phyloP scores from a whole-genome alignment of 371 early-diverging fungal genomes.

The Fennellomyces sp. region DNA sequence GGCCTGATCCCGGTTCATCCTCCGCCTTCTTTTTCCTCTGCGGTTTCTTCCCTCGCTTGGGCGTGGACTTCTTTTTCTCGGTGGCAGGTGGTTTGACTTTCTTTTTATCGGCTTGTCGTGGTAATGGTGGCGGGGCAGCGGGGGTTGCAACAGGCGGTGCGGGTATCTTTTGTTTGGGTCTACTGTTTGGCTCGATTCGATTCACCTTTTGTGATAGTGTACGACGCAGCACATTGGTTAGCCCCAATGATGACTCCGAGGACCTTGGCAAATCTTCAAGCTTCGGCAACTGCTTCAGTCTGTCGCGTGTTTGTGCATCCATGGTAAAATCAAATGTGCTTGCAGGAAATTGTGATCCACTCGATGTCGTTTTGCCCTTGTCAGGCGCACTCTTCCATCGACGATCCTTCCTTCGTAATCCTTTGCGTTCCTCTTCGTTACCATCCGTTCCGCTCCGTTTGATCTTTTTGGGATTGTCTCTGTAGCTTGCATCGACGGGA shows the following conservation, averaged over 20 bases:
- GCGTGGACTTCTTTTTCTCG: too few species aligned
- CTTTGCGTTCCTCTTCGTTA: slow-evolving; percentile 6
- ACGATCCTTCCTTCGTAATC: slow-evolving; percentile 12
- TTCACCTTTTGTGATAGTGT: background rate
- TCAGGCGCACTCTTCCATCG: slow-evolving; percentile 14
- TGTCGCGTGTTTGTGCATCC: slow-evolving; percentile 9
- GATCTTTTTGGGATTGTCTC: slow-evolving; percentile 24
- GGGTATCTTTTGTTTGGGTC: too few species aligned
- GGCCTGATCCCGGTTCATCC: background rate
- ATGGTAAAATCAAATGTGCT: slow-evolving; percentile 18
- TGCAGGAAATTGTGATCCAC: slow-evolving; percentile 11
- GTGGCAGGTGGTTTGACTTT: background rate
- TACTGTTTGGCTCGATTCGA: background rate
- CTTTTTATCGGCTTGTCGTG: background rate
- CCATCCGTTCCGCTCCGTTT: slow-evolving; percentile 12
- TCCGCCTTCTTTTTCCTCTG: background rate
- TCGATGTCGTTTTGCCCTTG: slow-evolving; percentile 1
- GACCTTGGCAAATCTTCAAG: slow-evolving; percentile 18
- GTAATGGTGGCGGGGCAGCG: background rate
- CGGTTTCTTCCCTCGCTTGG: slow-evolving; percentile 4
- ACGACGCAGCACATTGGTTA: slow-evolving; percentile 16
- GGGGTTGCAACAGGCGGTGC: background rate
- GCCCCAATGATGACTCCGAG: background rate
- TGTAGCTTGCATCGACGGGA: slow-evolving; percentile 11
- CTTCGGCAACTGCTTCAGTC: slow-evolving; percentile 15